Percentiles rank a stretch among this genome's conserved stretches.
Evolutionary conservation across 352 stramenopile genomes (phyloP).

Genomic region (Pythium coloratum): DNA sequence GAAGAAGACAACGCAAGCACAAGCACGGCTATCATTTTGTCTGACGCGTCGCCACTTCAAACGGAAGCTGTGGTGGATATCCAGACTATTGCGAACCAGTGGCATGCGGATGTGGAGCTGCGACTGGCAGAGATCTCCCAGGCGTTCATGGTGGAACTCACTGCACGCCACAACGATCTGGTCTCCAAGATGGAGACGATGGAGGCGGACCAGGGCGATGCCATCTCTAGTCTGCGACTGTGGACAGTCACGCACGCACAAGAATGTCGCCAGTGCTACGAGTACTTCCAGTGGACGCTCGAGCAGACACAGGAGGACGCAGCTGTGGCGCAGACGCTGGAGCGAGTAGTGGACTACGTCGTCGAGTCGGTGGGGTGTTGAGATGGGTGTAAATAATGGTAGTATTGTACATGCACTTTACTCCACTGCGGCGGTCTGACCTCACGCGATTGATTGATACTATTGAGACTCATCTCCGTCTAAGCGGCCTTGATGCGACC

Average conservation of each 20-base stretch:
- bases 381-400: slow-evolving; percentile 6
- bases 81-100: neutral
- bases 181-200: slow-evolving; percentile 19
- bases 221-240: slow-evolving; percentile 33
- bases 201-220: slow-evolving; percentile 12
- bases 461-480: neutral
- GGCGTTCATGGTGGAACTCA: slow-evolving; percentile 22
- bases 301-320: slow-evolving; percentile 32
- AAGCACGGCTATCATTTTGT: neutral
- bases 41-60: neutral
- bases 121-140: slow-evolving; percentile 5
- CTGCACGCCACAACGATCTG: slow-evolving; percentile 21
- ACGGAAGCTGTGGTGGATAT: neutral
- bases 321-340: slow-evolving; percentile 23
- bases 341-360: slow-evolving; percentile 14
- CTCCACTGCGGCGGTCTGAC: neutral
- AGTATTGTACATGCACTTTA: slow-evolving; percentile 5
- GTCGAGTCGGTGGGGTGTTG: neutral
- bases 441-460: neutral
- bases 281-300: slow-evolving; percentile 50
- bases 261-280: slow-evolving; percentile 54
- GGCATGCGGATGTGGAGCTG: neutral
- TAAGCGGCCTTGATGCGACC: slow-evolving; percentile 28
- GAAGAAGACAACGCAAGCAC: neutral
- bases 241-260: slow-evolving; percentile 47